Base-by-base conservation (phyloP, 306 rosid genomes). In the Pyrus pyrifolia region DNA sequence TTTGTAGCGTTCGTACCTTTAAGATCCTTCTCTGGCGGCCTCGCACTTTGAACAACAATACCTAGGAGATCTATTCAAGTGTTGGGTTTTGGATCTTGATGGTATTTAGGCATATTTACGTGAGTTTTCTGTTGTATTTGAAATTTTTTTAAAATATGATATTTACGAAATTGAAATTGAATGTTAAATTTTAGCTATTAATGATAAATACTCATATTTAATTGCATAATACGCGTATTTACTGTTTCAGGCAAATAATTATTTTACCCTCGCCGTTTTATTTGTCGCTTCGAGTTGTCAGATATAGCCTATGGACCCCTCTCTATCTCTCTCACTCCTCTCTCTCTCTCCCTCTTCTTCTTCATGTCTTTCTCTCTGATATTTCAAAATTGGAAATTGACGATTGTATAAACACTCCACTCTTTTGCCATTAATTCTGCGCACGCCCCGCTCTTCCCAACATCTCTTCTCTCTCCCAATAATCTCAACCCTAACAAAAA, bases 271-370 rank as follows among this genome's bases (percentile, higher is more conserved):
- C 30, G 33, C 46, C 75, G 75, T 11, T 8, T 9, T 19, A 21
- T n/a, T 71, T 31, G 74, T 71, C 74, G 62, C 46, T 10, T 52
- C 14, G 63, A 29, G 74, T 52, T 71, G 63, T 51, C 74, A 70
- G 58, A 49, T 49, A 49, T 49, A 49, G 45, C 31, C 22, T 1
- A 17, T 35, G 42, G 57, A 29, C 58, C 68, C 17, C 68, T 60
- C 68, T 59, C 19, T 59, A 18, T 72, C 61, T 19, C 62, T 8
- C 11, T 33, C 38, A 3, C 33, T 14, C 17, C 68, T 60, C 68
- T 59, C 19, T 59, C 61, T 19, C 62, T 8, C 11, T 33, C 38
- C 0, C 33, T 14, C 4, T 23, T 21, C 21, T 15, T 21, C 10
- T 21, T 27, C 44, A 5, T 10, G 23, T 29, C 19, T 19, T 3